A percentile compares a stretch with the other conserved stretches of the same genome.
phyloP scores from a whole-genome alignment of 768 basidiomycete genomes.

The Russula earlei region DNA sequence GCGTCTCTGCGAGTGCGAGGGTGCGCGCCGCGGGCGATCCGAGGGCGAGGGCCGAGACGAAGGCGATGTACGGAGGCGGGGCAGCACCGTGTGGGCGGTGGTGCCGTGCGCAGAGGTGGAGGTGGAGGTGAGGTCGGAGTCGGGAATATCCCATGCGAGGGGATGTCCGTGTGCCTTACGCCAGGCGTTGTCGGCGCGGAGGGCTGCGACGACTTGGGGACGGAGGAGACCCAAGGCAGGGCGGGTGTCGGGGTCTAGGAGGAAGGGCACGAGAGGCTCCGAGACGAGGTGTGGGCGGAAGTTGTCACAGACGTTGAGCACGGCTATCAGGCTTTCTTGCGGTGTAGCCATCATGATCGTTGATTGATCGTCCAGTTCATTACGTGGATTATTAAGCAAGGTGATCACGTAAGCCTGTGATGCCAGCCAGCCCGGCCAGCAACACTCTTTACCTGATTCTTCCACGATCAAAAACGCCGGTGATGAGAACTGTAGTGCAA shows the following conservation, averaged over 20 bases:
- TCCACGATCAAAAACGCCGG: conserved; percentile 39
- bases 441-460: conserved; percentile 27
- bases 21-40: conserved; percentile 40
- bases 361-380: no score
- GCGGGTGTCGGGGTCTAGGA: conserved; percentile 38
- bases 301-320: conserved; percentile 69
- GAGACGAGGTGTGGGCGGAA: conserved; percentile 33
- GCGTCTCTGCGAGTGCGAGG: conserved; percentile 51
- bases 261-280: conserved; percentile 47
- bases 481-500: conserved; percentile 22
- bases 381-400: no score
- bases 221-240: conserved; percentile 56
- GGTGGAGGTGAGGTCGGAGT: not conserved
- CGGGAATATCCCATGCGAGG: conserved; percentile 36
- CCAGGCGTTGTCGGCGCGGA: conserved; percentile 41
- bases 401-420: not conserved
- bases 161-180: conserved; percentile 22
- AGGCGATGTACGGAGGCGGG: conserved; percentile 1
- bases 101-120: not conserved
- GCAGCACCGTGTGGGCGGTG: no score
- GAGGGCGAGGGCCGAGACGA: not conserved
- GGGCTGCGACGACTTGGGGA: conserved; percentile 44
- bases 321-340: conserved; percentile 38
- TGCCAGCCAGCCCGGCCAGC: not conserved
- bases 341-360: not conserved